phyloP scores from a whole-genome alignment of 2,329 filamentous ascomycete genomes.

The Fusarium concolor region DNA sequence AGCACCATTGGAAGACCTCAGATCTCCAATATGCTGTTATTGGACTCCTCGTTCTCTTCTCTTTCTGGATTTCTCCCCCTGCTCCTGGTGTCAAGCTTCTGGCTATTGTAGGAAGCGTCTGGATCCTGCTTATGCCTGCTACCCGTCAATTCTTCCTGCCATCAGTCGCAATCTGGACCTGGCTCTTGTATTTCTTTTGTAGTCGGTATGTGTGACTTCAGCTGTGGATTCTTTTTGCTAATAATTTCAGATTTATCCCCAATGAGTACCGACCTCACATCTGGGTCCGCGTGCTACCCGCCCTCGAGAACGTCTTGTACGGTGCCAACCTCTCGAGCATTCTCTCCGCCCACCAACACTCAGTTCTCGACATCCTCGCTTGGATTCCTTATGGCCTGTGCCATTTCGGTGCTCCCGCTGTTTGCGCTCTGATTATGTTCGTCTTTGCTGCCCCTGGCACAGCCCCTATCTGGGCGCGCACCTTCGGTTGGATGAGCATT shows the following conservation, averaged over 20 bases:
- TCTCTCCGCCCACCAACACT: conserved; percentile 87
- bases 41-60: conserved; percentile 81
- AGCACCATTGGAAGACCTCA: conserved; percentile 82
- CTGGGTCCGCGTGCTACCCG: conserved; percentile 93
- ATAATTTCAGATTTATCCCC: conserved; percentile 79
- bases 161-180: conserved; percentile 84
- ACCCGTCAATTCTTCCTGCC: conserved; percentile 93
- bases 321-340: conserved; percentile 97
- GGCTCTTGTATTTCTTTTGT: conserved; percentile 91
- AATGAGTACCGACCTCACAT: conserved; percentile 90
- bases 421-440: conserved; percentile 84
- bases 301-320: conserved; percentile 95
- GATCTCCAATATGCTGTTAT: conserved; percentile 88
- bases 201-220: conserved; percentile 75
- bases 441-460: conserved; percentile 89
- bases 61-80: conserved; percentile 82
- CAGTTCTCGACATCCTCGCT: conserved; percentile 85
- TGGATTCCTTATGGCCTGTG: conserved; percentile 94
- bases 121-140: conserved; percentile 81
- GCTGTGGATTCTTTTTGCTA: background rate
- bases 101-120: conserved; percentile 73
- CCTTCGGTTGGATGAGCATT: conserved; percentile 94
- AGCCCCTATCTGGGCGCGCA: conserved; percentile 83
- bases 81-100: conserved; percentile 83
- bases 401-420: conserved; percentile 87